Conservation (phyloP, 208 protist species). For the Wallacemonas sp. region DNA sequence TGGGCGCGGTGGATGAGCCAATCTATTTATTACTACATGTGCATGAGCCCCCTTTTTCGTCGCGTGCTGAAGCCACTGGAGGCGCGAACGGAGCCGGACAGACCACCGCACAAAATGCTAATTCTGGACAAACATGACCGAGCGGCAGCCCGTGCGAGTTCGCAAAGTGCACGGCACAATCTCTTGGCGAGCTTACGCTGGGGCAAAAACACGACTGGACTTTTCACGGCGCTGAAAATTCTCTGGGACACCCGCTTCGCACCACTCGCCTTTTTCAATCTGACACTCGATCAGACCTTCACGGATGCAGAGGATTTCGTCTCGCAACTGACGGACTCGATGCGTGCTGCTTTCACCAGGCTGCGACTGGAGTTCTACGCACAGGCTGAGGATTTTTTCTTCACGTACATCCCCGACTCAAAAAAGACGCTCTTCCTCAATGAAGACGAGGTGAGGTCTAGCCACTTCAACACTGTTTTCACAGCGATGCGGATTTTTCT, state of each 20-base stretch:
- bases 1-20: constrained; percentile 55
- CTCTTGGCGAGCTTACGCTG: constrained; percentile 56
- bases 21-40: constrained; percentile 85
- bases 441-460: constrained; percentile 37
- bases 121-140: not conserved
- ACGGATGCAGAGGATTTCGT: constrained; percentile 62
- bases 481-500: constrained; percentile 73
- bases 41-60: constrained; percentile 59
- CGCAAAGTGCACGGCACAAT: constrained; percentile 35
- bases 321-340: constrained; percentile 43
- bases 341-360: constrained; percentile 65
- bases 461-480: constrained; percentile 64
- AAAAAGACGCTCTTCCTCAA: constrained; percentile 39
- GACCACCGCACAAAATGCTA: not conserved
- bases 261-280: constrained; percentile 57
- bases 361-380: constrained; percentile 87
- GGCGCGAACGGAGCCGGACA: constrained; percentile 26
- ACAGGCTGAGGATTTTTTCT: constrained; percentile 77
- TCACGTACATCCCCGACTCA: constrained; percentile 36
- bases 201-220: constrained; percentile 43
- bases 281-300: constrained; percentile 26
- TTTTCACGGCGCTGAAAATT: constrained; percentile 57
- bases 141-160: constrained; percentile 6
- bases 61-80: constrained; percentile 67
- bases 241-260: constrained; percentile 64